phyloP scores from a whole-genome alignment of 805 yeast species.

The Candida manassasensis region DNA sequence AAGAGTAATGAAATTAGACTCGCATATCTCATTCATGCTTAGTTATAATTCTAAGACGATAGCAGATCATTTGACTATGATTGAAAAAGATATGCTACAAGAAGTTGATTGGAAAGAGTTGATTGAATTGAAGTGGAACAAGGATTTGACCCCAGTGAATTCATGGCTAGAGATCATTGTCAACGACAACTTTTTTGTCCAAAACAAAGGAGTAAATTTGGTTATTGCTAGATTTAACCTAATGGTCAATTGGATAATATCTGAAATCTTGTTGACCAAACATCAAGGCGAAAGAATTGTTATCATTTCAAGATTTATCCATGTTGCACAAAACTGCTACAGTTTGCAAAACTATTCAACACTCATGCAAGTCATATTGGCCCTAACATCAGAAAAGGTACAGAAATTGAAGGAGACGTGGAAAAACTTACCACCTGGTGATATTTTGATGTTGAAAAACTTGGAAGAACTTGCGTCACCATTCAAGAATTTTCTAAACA shows the following conservation, averaged over 20 bases:
- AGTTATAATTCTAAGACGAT: constrained; percentile 62
- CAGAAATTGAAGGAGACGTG: constrained; percentile 65
- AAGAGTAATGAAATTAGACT: constrained; percentile 38
- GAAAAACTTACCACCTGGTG: constrained; percentile 69
- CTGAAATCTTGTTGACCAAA: constrained; percentile 75
- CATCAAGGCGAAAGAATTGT: constrained; percentile 55
- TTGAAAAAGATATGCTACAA: constrained; percentile 76
- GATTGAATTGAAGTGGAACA: constrained; percentile 70
- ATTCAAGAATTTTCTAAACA: constrained; percentile 60
- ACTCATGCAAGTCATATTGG: constrained; percentile 80
- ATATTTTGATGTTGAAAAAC: constrained; percentile 59
- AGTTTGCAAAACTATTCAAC: constrained; percentile 79
- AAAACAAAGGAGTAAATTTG: constrained; percentile 69
- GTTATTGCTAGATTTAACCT: constrained; percentile 83
- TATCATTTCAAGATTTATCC: constrained; percentile 81
- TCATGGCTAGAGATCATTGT: constrained; percentile 81
- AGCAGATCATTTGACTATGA: constrained; percentile 78
- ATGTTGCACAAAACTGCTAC: constrained; percentile 72
- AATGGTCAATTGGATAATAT: constrained; percentile 86
- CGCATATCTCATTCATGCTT: constrained; percentile 80
- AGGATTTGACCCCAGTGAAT: constrained; percentile 58
- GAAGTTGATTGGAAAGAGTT: constrained; percentile 93
- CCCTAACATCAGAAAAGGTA: constrained; percentile 64
- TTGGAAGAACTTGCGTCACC: constrained; percentile 74
- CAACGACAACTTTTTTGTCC: constrained; percentile 43